A percentile compares a stretch with the other conserved stretches of the same genome.
Conservation (phyloP, 441 rosid genomes). For the Jatropha multifida region DNA sequence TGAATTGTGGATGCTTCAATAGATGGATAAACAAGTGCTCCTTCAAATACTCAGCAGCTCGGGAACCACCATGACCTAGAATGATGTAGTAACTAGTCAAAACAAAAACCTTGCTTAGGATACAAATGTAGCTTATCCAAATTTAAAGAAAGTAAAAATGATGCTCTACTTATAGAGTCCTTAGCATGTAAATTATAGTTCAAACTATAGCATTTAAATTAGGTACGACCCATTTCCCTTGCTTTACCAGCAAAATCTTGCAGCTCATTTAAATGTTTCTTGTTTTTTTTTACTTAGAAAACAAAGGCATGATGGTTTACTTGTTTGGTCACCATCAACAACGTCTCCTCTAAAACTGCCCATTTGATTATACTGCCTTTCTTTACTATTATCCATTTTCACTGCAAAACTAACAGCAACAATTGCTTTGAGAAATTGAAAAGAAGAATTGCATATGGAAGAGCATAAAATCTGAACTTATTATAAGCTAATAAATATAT, state of each 20-base stretch:
- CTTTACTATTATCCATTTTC: conserved; percentile 19
- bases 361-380: conserved; percentile 16
- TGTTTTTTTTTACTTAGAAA: conserved; percentile 6
- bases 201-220: background rate
- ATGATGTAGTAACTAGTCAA: background rate
- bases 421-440: too few relatives aligned
- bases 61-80: conserved; percentile 99
- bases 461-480: background rate
- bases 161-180: background rate
- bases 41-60: conserved; percentile 95
- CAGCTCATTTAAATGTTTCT: conserved; percentile 16
- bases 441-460: background rate
- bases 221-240: conserved; percentile 30
- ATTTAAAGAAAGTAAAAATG: background rate
- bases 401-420: background rate
- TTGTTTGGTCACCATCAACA: conserved; percentile 20
- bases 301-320: conserved; percentile 5
- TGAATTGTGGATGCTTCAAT: conserved; percentile 81
- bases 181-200: background rate
- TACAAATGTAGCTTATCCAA: background rate
- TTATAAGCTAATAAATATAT: background rate
- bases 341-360: conserved; percentile 19
- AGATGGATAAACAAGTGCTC: conserved; percentile 89
- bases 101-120: background rate
- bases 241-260: conserved; percentile 24